Evolutionary conservation across 805 yeast species (phyloP).

Genomic region (Candida ulmi): DNA sequence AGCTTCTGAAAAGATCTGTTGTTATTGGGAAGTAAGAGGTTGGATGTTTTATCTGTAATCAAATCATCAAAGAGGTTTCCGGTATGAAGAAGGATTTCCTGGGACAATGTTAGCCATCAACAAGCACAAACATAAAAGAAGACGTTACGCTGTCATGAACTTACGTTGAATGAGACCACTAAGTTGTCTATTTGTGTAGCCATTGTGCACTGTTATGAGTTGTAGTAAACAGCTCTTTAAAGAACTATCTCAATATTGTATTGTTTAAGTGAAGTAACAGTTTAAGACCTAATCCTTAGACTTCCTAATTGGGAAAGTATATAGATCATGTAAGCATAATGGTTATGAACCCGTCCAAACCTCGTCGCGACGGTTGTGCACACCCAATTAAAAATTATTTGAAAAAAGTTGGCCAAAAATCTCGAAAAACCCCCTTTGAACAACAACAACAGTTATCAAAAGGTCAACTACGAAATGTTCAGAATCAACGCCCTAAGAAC

Average conservation of each 20-base stretch:
- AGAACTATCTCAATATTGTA: too few species aligned
- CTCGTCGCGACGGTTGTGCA: not conserved
- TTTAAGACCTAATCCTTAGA: too few species aligned
- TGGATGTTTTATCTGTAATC: slow-evolving; percentile 15
- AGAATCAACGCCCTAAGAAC: slow-evolving; percentile 23
- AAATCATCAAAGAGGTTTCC: slow-evolving; percentile 20
- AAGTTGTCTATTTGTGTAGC: slow-evolving; percentile 14
- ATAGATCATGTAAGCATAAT: not conserved
- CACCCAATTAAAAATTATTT: slow-evolving; percentile 1
- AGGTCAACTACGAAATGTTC: slow-evolving; percentile 17
- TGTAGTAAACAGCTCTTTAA: too few species aligned
- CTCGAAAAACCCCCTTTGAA: slow-evolving; percentile 3
- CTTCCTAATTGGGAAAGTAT: not conserved
- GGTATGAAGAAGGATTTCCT: slow-evolving; percentile 21
- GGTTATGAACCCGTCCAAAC: too few species aligned
- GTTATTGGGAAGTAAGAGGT: slow-evolving; percentile 19
- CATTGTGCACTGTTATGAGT: slow-evolving; percentile 4
- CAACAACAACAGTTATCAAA: not conserved
- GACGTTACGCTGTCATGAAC: not conserved
- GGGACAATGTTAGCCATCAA: not conserved
- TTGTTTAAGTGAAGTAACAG: too few species aligned
- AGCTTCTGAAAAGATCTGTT: slow-evolving; percentile 5
- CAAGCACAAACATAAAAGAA: not conserved
- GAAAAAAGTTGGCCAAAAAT: not conserved
- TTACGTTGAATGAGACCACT: slow-evolving; percentile 10